These are phyloP conservation scores for Sclerotinia subarctica DNA, from an alignment of 2,329 filamentous ascomycete genomes.

Conservation along the genomic window DNA sequence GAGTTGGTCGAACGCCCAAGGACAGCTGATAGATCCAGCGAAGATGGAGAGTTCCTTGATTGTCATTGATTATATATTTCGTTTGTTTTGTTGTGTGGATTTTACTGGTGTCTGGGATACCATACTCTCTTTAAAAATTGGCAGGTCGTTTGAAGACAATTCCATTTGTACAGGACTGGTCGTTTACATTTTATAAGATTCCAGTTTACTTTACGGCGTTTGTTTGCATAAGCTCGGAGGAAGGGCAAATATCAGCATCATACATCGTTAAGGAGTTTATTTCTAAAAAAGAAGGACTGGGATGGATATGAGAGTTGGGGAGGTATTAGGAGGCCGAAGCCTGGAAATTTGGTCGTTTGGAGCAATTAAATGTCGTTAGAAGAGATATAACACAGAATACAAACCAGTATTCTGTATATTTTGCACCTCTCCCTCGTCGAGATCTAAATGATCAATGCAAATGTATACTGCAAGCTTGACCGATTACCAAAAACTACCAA, in stretches of 20 bases:
- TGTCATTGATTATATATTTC: constrained; percentile 4
- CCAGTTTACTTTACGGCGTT: not conserved
- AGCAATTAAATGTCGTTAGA: not conserved
- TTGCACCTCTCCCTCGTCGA: not conserved
- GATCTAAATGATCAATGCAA: not conserved
- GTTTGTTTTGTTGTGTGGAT: not conserved
- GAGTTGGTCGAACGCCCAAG: constrained; percentile 28
- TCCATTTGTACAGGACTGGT: not conserved
- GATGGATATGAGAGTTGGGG: not conserved
- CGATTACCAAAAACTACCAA: constrained; percentile 5
- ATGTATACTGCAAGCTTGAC: not conserved
- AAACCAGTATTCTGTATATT: not conserved
- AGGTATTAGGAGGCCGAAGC: not conserved
- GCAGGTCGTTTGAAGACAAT: not conserved
- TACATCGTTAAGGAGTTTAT: not conserved
- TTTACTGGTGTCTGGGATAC: constrained; percentile 8
- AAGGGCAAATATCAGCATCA: not conserved
- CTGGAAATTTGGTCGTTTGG: not conserved
- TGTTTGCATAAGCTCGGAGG: not conserved
- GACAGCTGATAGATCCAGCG: constrained; percentile 25
- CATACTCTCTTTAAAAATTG: not conserved
- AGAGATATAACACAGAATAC: not conserved
- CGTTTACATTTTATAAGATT: not conserved
- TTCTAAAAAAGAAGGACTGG: not conserved
- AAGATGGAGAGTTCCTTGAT: constrained; percentile 17